Conservation (phyloP, 2,329 filamentous ascomycete genomes). For the Shiraia sp. region DNA sequence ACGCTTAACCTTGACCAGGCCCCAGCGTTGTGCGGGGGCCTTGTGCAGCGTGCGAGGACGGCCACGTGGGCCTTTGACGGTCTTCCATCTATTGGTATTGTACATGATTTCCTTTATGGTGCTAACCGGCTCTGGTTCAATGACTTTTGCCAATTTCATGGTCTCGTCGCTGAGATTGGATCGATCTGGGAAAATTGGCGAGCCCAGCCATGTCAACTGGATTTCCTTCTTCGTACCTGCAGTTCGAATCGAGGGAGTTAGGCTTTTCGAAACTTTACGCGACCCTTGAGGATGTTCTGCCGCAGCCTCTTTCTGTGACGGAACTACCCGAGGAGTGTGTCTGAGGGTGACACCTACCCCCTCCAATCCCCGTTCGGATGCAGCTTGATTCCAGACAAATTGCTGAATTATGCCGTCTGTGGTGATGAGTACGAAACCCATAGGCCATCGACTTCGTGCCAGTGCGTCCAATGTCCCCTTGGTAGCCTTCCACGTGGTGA, state of each 20-base stretch:
- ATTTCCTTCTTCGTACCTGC: constrained; percentile 37
- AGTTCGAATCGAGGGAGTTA: constrained; percentile 15
- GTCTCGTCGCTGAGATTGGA: constrained; percentile 28
- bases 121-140: neutral
- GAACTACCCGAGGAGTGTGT: constrained; percentile 28
- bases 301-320: constrained; percentile 10
- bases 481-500: constrained; percentile 71
- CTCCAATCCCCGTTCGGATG: constrained; percentile 65
- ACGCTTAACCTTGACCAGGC: neutral
- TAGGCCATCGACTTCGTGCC: constrained; percentile 66
- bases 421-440: constrained; percentile 71
- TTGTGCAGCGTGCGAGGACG: neutral
- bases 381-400: constrained; percentile 72
- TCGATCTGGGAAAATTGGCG: constrained; percentile 38
- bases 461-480: constrained; percentile 77
- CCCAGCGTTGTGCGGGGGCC: neutral
- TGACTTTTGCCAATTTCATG: constrained; percentile 7
- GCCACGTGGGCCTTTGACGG: neutral
- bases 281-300: constrained; percentile 6
- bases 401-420: constrained; percentile 63
- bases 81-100: no score
- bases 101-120: neutral
- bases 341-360: constrained; percentile 50
- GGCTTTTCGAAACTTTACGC: neutral
- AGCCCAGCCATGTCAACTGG: constrained; percentile 44